A percentile compares a stretch with the other conserved stretches of the same genome.
phyloP scores from a whole-genome alignment of 2,329 filamentous ascomycete genomes.

The Fusarium torulosum region DNA sequence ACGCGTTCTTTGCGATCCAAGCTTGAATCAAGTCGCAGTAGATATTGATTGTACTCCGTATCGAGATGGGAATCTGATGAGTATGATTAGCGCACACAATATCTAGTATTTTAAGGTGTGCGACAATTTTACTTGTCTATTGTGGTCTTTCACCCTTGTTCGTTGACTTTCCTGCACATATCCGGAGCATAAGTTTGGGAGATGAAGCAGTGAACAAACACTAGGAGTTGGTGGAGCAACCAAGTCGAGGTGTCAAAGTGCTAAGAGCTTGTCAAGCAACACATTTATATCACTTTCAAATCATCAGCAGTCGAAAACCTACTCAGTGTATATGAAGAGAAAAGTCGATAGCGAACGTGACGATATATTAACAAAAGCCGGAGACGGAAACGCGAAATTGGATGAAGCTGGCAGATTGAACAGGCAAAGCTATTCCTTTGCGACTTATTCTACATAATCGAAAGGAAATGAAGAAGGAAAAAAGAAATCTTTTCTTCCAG shows the following conservation, averaged over 20 bases:
- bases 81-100: background rate
- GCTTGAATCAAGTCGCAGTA: conserved; percentile 18
- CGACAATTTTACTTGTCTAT: no score
- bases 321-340: background rate
- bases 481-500: no score
- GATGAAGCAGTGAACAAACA: conserved; percentile 6
- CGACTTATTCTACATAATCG: background rate
- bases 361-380: background rate
- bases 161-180: background rate
- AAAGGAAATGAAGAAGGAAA: no score
- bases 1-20: conserved; percentile 47
- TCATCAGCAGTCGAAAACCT: background rate
- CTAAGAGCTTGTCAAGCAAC: background rate
- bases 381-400: background rate
- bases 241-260: background rate
- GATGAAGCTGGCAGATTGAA: background rate
- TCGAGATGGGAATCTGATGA: background rate
- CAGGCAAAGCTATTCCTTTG: background rate
- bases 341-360: background rate
- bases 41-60: no score
- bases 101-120: no score
- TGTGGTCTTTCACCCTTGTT: background rate
- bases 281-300: background rate
- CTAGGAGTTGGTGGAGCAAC: conserved; percentile 42
- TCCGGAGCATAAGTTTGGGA: background rate